These are phyloP conservation scores for Caryopteris hybrid DNA, from an alignment of 305 asterid genomes.

Conservation along the genomic window DNA sequence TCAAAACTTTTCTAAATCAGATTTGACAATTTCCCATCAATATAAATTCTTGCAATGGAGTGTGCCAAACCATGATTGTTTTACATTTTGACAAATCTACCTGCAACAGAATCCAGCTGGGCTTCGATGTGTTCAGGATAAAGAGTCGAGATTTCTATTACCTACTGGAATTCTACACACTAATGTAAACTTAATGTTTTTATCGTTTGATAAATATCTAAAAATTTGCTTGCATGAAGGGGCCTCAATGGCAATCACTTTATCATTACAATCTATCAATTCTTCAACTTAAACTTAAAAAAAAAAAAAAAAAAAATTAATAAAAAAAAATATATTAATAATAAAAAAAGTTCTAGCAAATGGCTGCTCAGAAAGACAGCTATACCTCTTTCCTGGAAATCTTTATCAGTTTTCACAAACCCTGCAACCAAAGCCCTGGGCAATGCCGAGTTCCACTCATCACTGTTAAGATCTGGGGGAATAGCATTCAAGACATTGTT, in stretches of 20 bases:
- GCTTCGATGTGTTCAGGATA: not conserved
- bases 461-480: constrained; percentile 76
- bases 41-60: not conserved
- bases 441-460: constrained; percentile 83
- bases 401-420: constrained; percentile 92
- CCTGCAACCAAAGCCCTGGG: constrained; percentile 98
- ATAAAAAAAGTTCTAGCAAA: not conserved
- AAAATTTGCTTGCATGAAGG: not conserved
- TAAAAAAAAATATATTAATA: too few relatives aligned
- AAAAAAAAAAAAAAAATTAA: too few relatives aligned
- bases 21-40: not conserved
- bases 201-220: not conserved
- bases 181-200: not conserved
- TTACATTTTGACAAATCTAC: not conserved
- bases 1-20: not conserved
- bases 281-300: not conserved
- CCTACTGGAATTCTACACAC: not conserved
- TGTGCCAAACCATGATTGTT: not conserved
- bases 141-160: not conserved
- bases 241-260: not conserved
- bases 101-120: not conserved
- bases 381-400: constrained; percentile 88
- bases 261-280: not conserved
- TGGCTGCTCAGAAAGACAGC: not conserved
- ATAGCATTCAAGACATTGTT: constrained; percentile 78